Evolutionary conservation across 2,329 filamentous ascomycete species (phyloP).

Genomic region (Daldinia eschscholtzii): DNA sequence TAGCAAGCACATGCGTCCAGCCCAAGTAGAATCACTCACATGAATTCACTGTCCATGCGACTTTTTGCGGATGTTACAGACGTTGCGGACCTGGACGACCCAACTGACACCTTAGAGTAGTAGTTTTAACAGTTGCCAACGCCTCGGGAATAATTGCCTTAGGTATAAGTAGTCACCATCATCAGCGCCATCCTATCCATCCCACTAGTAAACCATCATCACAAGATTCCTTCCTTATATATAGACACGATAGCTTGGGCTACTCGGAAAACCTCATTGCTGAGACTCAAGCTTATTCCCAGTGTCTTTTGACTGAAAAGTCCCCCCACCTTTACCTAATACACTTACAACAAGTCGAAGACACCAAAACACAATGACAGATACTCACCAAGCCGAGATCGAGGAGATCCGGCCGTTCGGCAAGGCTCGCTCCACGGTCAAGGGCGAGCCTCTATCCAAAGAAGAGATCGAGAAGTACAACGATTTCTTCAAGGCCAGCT

Average conservation of each 20-base stretch:
- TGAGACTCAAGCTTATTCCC: slow-evolving; percentile 1
- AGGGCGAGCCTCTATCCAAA: slow-evolving; percentile 70
- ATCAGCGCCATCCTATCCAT: slow-evolving; percentile 6
- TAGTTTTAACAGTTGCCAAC: slow-evolving; percentile 23
- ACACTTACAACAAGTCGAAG: slow-evolving; percentile 21
- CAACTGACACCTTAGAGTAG: slow-evolving; percentile 31
- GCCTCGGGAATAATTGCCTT: slow-evolving; percentile 3
- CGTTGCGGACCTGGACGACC: slow-evolving; percentile 15
- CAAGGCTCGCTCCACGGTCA: slow-evolving; percentile 72
- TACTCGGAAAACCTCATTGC: slow-evolving; percentile 12
- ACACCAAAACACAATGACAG: slow-evolving; percentile 35
- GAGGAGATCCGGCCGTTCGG: slow-evolving; percentile 75
- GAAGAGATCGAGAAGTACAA: slow-evolving; percentile 77
- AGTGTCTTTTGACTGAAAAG: slow-evolving; percentile 15
- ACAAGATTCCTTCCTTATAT: slow-evolving; percentile 14
- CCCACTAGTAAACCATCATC: slow-evolving; percentile 21
- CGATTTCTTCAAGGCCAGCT: slow-evolving; percentile 79
- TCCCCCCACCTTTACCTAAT: background rate
- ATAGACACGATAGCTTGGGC: slow-evolving; percentile 26
- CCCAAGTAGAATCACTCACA: slow-evolving; percentile 33
- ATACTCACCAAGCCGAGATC: slow-evolving; percentile 54
- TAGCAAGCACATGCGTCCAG: slow-evolving; percentile 29
- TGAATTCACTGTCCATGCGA: slow-evolving; percentile 24
- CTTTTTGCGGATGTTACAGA: slow-evolving; percentile 8
- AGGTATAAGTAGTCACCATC: slow-evolving; percentile 37